Percentiles rank a stretch among this genome's conserved stretches.
phyloP scores from a whole-genome alignment of 106 monocot genomes.

The Dioscorea zingiberensis region DNA sequence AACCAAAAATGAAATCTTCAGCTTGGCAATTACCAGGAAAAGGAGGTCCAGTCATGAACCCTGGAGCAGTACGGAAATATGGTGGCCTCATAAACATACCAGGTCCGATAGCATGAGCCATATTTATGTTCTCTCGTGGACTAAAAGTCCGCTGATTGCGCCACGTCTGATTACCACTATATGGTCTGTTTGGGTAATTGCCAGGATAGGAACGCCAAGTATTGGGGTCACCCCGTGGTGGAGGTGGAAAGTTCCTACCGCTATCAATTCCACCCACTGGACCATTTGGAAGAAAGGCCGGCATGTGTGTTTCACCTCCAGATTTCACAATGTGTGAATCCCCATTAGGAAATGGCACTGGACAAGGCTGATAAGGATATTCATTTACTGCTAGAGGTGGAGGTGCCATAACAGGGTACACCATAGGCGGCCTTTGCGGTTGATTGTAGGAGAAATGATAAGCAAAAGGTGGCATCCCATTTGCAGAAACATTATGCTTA shows the following conservation, averaged over 20 bases:
- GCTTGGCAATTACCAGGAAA: conserved; percentile 51
- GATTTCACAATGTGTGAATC: conserved; percentile 45
- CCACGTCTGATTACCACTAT: conserved; percentile 41
- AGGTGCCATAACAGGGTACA: conserved; percentile 39
- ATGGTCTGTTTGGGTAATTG: conserved; percentile 31
- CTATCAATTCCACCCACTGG: conserved; percentile 37
- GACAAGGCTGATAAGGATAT: conserved; percentile 48
- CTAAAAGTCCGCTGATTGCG: conserved; percentile 29
- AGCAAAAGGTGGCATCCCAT: conserved; percentile 46
- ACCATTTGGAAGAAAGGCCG: conserved; percentile 33
- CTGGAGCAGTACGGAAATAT: conserved; percentile 44
- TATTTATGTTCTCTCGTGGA: conserved; percentile 43
- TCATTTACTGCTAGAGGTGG: conserved; percentile 50
- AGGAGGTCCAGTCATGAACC: conserved; percentile 54
- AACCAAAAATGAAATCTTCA: background rate
- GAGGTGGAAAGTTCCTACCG: conserved; percentile 28
- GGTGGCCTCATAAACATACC: conserved; percentile 50
- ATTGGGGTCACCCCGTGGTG: conserved; percentile 48
- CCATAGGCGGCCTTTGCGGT: conserved; percentile 42
- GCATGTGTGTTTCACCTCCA: conserved; percentile 37
- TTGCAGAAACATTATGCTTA: conserved; percentile 38
- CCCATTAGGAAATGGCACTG: conserved; percentile 45
- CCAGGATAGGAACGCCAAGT: conserved; percentile 40
- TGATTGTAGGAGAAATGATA: conserved; percentile 43
- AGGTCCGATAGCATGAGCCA: conserved; percentile 56